Evolutionary conservation across 768 basidiomycete genomes (phyloP).

Genomic region (Kondoa subrosea): DNA sequence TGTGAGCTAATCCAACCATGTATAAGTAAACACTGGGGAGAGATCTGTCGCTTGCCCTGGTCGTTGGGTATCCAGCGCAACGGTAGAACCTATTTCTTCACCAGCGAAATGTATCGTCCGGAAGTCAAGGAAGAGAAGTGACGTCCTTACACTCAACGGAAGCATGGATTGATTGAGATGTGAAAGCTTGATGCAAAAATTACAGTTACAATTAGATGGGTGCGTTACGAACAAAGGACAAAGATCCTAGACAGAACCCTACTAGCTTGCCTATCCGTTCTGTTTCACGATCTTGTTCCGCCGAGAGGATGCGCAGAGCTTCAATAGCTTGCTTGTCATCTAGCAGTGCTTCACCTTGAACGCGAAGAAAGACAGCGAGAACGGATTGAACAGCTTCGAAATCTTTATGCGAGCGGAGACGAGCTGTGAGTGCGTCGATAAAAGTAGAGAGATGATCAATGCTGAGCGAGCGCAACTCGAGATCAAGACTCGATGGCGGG

Average conservation of each 20-base stretch:
- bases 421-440: slow-evolving; percentile 52
- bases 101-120: background rate
- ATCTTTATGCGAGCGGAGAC: slow-evolving; percentile 63
- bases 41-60: background rate
- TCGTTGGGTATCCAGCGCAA: background rate
- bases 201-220: background rate
- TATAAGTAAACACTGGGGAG: background rate
- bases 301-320: slow-evolving; percentile 45
- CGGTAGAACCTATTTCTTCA: background rate
- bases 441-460: slow-evolving; percentile 51
- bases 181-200: background rate
- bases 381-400: slow-evolving; percentile 90
- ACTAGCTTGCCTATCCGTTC: slow-evolving; percentile 43
- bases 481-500: slow-evolving; percentile 75
- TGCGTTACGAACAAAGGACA: slow-evolving; percentile 29
- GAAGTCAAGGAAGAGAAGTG: background rate
- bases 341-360: slow-evolving; percentile 67
- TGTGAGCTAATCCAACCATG: background rate
- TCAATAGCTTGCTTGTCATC: slow-evolving; percentile 46
- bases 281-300: slow-evolving; percentile 59
- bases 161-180: background rate
- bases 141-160: background rate
- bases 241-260: slow-evolving; percentile 32
- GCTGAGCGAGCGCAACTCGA: slow-evolving; percentile 69
- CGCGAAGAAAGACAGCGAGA: slow-evolving; percentile 61